phyloP scores from a whole-genome alignment of 371 early-diverging fungal species.

The Caulochytrium protostelioides region DNA sequence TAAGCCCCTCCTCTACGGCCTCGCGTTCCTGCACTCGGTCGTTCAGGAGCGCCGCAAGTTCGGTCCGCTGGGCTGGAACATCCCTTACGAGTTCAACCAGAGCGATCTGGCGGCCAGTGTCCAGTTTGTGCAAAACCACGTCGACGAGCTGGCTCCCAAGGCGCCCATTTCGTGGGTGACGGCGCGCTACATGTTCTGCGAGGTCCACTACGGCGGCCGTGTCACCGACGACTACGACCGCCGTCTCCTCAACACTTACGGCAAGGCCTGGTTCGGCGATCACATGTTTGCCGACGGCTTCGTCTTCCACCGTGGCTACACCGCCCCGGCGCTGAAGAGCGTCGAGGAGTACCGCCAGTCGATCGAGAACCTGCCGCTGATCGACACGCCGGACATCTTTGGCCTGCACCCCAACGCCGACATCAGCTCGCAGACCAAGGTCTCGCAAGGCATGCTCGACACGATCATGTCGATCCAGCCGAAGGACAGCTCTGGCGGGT shows the following conservation, averaged over 20 bases:
- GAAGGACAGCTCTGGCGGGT: conserved; percentile 29
- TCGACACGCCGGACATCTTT: conserved; percentile 35
- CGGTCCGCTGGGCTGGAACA: conserved; percentile 40
- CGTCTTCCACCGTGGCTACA: conserved; percentile 31
- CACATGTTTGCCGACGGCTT: conserved; percentile 36
- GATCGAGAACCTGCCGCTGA: conserved; percentile 27
- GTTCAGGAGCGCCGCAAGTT: conserved; percentile 39
- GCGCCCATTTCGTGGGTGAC: conserved; percentile 32
- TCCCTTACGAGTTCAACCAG: conserved; percentile 44
- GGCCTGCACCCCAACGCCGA: conserved; percentile 43
- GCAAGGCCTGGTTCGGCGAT: conserved; percentile 39
- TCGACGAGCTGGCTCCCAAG: conserved; percentile 38
- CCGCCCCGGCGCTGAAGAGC: conserved; percentile 27
- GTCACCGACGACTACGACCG: conserved; percentile 39
- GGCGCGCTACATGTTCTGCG: conserved; percentile 38
- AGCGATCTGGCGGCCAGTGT: conserved; percentile 33
- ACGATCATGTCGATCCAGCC: conserved; percentile 40
- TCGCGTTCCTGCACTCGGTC: conserved; percentile 36
- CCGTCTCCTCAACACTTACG: conserved; percentile 26
- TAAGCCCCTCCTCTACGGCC: conserved; percentile 31
- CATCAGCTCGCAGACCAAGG: conserved; percentile 32
- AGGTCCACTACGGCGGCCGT: conserved; percentile 38
- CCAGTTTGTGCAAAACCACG: conserved; percentile 36
- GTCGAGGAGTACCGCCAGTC: conserved; percentile 33
- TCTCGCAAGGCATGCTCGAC: conserved; percentile 30